Percentiles rank a stretch among this genome's conserved stretches.
phyloP scores from a whole-genome alignment of 129 eudicot genomes.

The Oenanthe sinensis region DNA sequence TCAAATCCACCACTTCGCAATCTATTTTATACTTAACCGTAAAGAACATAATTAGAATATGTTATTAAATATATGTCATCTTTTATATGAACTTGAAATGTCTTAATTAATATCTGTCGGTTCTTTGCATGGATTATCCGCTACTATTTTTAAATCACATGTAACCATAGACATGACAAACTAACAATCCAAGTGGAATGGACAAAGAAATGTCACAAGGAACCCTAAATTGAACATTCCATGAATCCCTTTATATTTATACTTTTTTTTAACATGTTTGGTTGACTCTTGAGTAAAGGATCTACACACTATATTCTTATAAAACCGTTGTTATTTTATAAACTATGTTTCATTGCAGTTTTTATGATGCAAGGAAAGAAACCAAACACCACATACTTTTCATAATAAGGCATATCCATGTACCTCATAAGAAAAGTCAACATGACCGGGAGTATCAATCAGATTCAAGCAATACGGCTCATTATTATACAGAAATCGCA shows the following conservation, averaged over 20 bases:
- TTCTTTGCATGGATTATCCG: no score
- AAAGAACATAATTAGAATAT: no score
- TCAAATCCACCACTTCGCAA: no score
- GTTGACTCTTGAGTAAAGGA: background rate
- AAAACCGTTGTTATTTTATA: background rate
- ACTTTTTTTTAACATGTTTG: background rate
- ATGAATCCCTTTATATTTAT: background rate
- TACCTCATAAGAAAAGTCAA: slow-evolving; percentile 99
- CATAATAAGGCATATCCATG: background rate
- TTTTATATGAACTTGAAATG: background rate
- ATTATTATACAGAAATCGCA: slow-evolving; percentile 65
- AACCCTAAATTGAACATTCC: background rate
- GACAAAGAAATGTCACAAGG: background rate
- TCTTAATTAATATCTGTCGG: no score
- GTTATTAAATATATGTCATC: no score
- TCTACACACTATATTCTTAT: background rate
- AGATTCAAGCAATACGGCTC: slow-evolving; percentile 86
- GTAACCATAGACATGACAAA: background rate
- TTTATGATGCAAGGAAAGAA: slow-evolving; percentile 5
- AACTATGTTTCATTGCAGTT: background rate
- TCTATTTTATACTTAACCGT: no score
- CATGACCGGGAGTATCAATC: slow-evolving; percentile 99
- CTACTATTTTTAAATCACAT: background rate
- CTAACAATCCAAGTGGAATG: background rate
- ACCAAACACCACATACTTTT: background rate